These are phyloP conservation scores for Salix brachista DNA, from an alignment of 345 rosid genomes.

Conservation along the genomic window DNA sequence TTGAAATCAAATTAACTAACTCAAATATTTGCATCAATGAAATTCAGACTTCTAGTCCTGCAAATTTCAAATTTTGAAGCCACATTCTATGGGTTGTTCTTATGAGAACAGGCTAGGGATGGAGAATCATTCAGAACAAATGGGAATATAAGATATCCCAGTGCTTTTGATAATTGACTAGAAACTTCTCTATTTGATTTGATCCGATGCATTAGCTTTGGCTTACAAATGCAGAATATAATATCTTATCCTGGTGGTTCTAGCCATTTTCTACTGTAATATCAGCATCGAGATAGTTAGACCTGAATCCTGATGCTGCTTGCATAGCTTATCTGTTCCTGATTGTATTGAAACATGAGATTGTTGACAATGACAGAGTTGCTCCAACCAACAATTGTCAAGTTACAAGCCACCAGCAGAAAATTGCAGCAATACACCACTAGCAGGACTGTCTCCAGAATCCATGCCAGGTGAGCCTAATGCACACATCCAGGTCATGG, in stretches of 20 bases:
- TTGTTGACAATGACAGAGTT: slow-evolving; percentile 8
- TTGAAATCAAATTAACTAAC: neutral
- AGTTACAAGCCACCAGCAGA: neutral
- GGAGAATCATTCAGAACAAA: too few species aligned
- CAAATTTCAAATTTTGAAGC: neutral
- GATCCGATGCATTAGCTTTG: neutral
- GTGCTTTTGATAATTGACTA: too few species aligned
- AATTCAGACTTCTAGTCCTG: neutral
- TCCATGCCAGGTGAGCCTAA: neutral
- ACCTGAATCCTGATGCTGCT: neutral
- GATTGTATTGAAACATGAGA: neutral
- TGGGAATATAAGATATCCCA: too few species aligned
- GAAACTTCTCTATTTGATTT: too few species aligned
- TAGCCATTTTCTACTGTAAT: neutral
- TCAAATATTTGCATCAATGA: neutral
- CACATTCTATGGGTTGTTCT: neutral
- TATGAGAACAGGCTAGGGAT: too few species aligned
- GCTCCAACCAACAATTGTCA: slow-evolving; percentile 7
- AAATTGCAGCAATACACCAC: neutral
- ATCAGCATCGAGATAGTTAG: neutral
- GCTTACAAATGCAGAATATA: neutral
- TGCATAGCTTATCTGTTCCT: neutral
- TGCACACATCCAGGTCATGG: neutral
- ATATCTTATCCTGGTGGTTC: neutral
- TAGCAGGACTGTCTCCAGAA: neutral